phyloP scores from a whole-genome alignment of 495 filamentous ascomycete species.

The Articulospora tetracladia region DNA sequence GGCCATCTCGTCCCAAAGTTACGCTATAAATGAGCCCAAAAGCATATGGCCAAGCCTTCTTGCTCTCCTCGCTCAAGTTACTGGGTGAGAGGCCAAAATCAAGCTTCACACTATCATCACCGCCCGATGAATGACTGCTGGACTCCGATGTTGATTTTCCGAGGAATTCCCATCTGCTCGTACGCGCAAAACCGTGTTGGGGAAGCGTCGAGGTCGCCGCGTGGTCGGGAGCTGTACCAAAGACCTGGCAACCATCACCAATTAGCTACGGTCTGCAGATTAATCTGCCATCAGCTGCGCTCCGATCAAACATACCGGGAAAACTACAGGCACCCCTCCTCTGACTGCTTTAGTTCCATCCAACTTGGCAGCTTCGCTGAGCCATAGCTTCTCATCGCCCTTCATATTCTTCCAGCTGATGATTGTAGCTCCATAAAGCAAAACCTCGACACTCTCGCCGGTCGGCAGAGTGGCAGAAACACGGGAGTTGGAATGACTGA shows the following conservation, averaged over 20 bases:
- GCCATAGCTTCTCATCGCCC: constrained; percentile 83
- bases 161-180: constrained; percentile 72
- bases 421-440: constrained; percentile 90
- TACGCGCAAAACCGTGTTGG: constrained; percentile 96
- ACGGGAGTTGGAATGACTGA: constrained; percentile 57
- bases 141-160: constrained; percentile 63
- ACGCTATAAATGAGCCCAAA: constrained; percentile 94
- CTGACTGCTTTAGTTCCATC: constrained; percentile 59
- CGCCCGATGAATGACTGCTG: constrained; percentile 33
- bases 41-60: constrained; percentile 69
- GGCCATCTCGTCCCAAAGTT: constrained; percentile 65
- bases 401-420: constrained; percentile 81
- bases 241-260: constrained; percentile 55
- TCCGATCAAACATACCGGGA: constrained; percentile 63
- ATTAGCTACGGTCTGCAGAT: neutral
- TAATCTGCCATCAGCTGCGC: neutral
- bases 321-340: constrained; percentile 89
- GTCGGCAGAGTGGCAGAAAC: constrained; percentile 74
- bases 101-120: constrained; percentile 72
- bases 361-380: constrained; percentile 70
- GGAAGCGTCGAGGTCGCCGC: constrained; percentile 70
- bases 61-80: constrained; percentile 60
- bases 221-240: constrained; percentile 75
- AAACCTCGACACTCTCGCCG: constrained; percentile 78
- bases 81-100: constrained; percentile 85